Base-by-base conservation (phyloP, 176 grass and related monocot genomes). In the Rhynchospora pubera region DNA sequence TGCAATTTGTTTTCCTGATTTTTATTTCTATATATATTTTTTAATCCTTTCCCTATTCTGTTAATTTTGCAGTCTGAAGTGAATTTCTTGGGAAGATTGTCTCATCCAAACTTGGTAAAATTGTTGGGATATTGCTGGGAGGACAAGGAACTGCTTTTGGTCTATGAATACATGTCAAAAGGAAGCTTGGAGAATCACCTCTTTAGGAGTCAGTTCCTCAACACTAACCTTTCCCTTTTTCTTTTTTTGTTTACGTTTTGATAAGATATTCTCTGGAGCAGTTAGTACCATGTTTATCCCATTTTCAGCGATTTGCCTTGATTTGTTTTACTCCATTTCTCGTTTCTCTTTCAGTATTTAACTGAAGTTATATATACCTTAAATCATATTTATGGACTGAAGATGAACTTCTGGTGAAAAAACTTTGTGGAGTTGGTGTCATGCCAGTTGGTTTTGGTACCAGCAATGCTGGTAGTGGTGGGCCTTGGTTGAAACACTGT, bases 161-260 rank as follows among this genome's bases (percentile, higher is more conserved):
- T 95, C 15, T 99, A 99, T 63, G 97, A 99, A 81, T 99, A 87
- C 87, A 88, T 99, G 97, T 12, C 82, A n/a, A 95, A 83, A 65
- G 93, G 93, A 34, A 95, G 91, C 86, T 89, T 99, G 42, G 97
- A 99, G 78, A 89, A 95, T 83, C 97, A 95, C 60, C 91, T 95
- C 2, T 99, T 99, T 85, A 72, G 87, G 28, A 85, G 95, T 97
- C 77, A 88, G 92, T 59, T 57, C 22, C 61, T 51, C 44, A 28
- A 77, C 48, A 18, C 7, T 55, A 43, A 57, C n/a, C 24, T 70
- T 72, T 52, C 70, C 8, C 15, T 76, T 44, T 4, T 76, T 47
- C 2, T 73, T 14, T 26, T 77, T 67, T 30, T 28, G 19, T 75
- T 75, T 28, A 53, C 22, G 26, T 26, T 75, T 53, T 75, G 71